Base-by-base conservation (phyloP, 345 rosid species). In the Arabis alpina region DNA sequence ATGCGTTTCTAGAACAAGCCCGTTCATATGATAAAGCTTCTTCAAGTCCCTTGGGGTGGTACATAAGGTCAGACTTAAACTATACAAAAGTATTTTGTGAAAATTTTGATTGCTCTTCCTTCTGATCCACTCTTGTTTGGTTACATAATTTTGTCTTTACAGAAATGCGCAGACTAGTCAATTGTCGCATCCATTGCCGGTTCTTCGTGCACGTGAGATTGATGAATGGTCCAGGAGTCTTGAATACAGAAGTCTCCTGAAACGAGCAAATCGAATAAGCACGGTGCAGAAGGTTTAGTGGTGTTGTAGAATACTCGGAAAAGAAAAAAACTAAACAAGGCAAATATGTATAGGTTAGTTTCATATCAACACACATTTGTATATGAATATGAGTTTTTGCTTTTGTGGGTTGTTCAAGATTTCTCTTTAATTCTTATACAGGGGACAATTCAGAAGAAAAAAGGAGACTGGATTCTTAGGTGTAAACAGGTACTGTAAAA, bases 161-260 rank as follows among this genome's bases (percentile, higher is more conserved):
- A 93, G 98, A 84, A 91, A 93, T 75, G 96, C 97, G 79, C 98
- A 91, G 87, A 93, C 91, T 4, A 85, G 93, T 72, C 93, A 91
- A 77, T 82, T 93, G 44, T 93, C 96, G 27, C 98, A 91, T 73
- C 98, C 98, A 32, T 76, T 91, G 72, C 98, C 96, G 4, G 97
- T 93, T 77, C 90, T 93, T n/a, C 98, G 97, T 44, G 98, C 98
- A 42, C 92, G 97, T 47, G 97, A 93, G 82, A 87, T 91, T 56
- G 98, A 91, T 64, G 91, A 86, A 36, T 93, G 97, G 98, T 91
- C 98, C 13, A 86, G 90, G 80, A 87, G 94, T 83, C 76, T 43
- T 16, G 93, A 85, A 11, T 93, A 89, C 73, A 82, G 40, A 37
- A 54, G 70, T 68, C 91, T 93, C 76, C 79, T 93, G 73, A 84